Conservation (phyloP, 2,329 filamentous ascomycete genomes). For the Ceratocystis ficicola region DNA sequence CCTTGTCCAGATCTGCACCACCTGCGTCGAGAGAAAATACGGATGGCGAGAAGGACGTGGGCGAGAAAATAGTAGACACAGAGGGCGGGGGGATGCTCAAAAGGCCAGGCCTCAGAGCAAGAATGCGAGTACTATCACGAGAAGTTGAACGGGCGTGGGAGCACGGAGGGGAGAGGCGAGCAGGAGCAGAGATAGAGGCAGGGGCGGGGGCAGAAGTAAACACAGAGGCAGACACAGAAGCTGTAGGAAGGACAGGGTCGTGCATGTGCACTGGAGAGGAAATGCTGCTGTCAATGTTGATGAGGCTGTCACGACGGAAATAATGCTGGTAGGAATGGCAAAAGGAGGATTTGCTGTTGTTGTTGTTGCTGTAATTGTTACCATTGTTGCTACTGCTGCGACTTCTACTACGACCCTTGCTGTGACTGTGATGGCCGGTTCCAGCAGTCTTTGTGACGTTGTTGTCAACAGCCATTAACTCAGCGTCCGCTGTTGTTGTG, state of each 20-base stretch:
- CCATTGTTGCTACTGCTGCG: not conserved
- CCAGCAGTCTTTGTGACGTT: not conserved
- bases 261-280: not conserved
- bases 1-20: not conserved
- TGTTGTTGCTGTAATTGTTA: slow-evolving; percentile 7
- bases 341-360: not conserved
- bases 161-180: not conserved
- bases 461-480: not conserved
- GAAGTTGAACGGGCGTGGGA: not conserved
- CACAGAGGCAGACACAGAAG: not conserved
- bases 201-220: not conserved
- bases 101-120: not conserved
- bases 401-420: not conserved
- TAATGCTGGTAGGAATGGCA: not conserved
- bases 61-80: slow-evolving; percentile 2
- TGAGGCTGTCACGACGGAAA: not conserved
- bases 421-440: not conserved
- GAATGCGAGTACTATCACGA: not conserved
- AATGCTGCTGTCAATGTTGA: not conserved
- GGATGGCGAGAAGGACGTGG: slow-evolving; percentile 5
- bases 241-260: not conserved
- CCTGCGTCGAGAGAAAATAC: not conserved
- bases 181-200: not conserved
- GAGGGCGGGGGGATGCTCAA: not conserved
- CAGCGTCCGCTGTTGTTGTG: not conserved